Evolutionary conservation across 1,284 basidiomycete genomes (phyloP).

Genomic region (Golubevia sp.): DNA sequence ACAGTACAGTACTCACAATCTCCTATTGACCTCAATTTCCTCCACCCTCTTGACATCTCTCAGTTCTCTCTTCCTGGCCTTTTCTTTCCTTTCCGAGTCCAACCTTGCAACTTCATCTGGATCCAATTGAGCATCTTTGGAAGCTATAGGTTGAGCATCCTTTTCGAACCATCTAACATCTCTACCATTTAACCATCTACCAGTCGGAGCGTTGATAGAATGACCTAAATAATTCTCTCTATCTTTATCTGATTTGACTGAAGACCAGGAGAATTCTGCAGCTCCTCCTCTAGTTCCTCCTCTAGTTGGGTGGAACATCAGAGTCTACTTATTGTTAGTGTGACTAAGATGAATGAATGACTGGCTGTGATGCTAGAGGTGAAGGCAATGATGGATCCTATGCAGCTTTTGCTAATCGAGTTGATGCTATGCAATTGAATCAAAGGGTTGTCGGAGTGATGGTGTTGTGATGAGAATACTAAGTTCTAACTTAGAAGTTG

Average conservation of each 20-base stretch:
- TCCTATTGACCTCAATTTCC: slow-evolving; percentile 37
- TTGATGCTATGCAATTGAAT: too few species aligned
- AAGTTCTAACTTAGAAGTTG: too few species aligned
- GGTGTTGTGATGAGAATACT: too few species aligned
- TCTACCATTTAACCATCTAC: slow-evolving; percentile 52
- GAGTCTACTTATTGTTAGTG: too few species aligned
- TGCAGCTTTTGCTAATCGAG: too few species aligned
- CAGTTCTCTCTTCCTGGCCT: slow-evolving; percentile 39
- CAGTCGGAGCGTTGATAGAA: slow-evolving; percentile 52
- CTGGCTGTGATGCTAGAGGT: neutral
- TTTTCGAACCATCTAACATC: slow-evolving; percentile 61
- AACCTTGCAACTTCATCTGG: neutral
- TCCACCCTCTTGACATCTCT: slow-evolving; percentile 45
- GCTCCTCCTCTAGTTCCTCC: slow-evolving; percentile 53
- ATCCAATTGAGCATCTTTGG: neutral
- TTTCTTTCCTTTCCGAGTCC: slow-evolving; percentile 9
- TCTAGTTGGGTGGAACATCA: slow-evolving; percentile 4
- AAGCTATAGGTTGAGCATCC: slow-evolving; percentile 13
- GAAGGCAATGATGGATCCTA: neutral
- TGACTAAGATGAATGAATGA: too few species aligned
- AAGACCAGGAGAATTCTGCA: slow-evolving; percentile 56
- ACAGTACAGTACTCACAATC: slow-evolving; percentile 34
- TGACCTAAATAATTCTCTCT: slow-evolving; percentile 58
- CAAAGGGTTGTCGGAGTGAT: too few species aligned
- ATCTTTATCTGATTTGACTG: slow-evolving; percentile 47